Evolutionary conservation across 2,329 filamentous ascomycete species (phyloP).

Genomic region (Botryosphaeria dothidea): DNA sequence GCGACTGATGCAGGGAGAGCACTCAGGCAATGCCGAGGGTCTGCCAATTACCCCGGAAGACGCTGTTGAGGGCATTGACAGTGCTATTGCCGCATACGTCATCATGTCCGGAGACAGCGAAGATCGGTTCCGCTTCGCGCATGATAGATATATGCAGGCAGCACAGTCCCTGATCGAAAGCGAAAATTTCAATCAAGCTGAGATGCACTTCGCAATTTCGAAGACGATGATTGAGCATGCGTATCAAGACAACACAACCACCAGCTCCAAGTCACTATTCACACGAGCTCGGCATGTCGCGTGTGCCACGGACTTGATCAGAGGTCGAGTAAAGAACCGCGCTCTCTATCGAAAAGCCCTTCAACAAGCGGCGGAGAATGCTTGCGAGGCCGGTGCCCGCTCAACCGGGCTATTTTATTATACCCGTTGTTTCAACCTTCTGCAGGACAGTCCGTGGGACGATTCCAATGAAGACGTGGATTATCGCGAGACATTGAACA

Average conservation of each 20-base stretch:
- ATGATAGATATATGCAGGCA: conserved; percentile 83
- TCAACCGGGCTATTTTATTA: conserved; percentile 83
- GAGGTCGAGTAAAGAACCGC: conserved; percentile 60
- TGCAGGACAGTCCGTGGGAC: conserved; percentile 79
- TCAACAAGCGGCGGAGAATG: conserved; percentile 74
- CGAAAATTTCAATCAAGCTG: conserved; percentile 65
- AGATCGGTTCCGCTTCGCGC: conserved; percentile 81
- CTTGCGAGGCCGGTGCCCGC: conserved; percentile 79
- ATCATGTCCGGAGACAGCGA: conserved; percentile 81
- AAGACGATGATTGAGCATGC: conserved; percentile 76
- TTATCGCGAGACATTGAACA: conserved; percentile 81
- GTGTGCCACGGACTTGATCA: conserved; percentile 74
- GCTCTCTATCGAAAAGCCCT: conserved; percentile 73
- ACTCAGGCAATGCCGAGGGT: conserved; percentile 45
- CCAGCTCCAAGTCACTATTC: conserved; percentile 58
- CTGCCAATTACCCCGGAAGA: conserved; percentile 62
- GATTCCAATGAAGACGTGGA: conserved; percentile 69
- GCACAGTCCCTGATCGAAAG: conserved; percentile 58
- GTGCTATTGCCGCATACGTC: conserved; percentile 76
- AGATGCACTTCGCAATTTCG: conserved; percentile 91
- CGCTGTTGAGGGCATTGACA: conserved; percentile 76
- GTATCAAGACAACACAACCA: conserved; percentile 56
- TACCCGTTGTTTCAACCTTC: conserved; percentile 70
- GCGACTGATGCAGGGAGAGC: conserved; percentile 72
- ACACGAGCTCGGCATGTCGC: conserved; percentile 80